Conservation (phyloP, 108 stramenopile species). For the Fragilaria radians region DNA sequence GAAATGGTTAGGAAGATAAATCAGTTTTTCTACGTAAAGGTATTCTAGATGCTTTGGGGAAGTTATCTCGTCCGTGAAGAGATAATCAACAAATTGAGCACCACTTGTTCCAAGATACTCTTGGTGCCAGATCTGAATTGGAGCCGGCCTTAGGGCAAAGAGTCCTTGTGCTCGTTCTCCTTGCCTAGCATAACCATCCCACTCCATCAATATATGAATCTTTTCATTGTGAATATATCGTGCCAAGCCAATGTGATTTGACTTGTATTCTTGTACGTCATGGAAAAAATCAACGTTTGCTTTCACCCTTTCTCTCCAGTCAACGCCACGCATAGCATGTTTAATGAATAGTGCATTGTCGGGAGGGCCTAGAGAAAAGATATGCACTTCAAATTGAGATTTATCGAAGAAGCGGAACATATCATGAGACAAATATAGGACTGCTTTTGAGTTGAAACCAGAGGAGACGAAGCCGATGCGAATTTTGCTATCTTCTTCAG, state of each 20-base stretch:
- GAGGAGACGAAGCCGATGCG: conserved; percentile 68
- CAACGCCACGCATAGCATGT: conserved; percentile 72
- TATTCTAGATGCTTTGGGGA: conserved; percentile 44
- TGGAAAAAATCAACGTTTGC: conserved; percentile 72
- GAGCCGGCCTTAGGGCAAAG: conserved; percentile 71
- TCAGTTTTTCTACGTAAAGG: conserved; percentile 72
- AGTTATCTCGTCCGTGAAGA: conserved; percentile 61
- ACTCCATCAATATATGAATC: conserved; percentile 78
- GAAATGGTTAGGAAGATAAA: conserved; percentile 81
- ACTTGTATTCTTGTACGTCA: conserved; percentile 44
- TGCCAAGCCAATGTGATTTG: conserved; percentile 63
- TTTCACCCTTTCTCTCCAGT: conserved; percentile 73
- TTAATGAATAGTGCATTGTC: conserved; percentile 66
- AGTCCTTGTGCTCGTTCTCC: conserved; percentile 76
- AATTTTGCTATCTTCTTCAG: conserved; percentile 27
- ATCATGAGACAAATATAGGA: conserved; percentile 77
- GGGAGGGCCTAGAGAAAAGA: conserved; percentile 63
- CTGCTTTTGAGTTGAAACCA: conserved; percentile 82
- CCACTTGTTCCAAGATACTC: conserved; percentile 81
- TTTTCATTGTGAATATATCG: conserved; percentile 57
- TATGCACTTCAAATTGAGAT: conserved; percentile 64
- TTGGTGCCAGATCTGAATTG: conserved; percentile 80
- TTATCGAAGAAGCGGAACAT: conserved; percentile 84
- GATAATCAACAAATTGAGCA: conserved; percentile 73
- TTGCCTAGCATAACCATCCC: conserved; percentile 83